These are phyloP conservation scores for Mycena epipterygia DNA, from an alignment of 768 basidiomycete species.

Conservation along the genomic window DNA sequence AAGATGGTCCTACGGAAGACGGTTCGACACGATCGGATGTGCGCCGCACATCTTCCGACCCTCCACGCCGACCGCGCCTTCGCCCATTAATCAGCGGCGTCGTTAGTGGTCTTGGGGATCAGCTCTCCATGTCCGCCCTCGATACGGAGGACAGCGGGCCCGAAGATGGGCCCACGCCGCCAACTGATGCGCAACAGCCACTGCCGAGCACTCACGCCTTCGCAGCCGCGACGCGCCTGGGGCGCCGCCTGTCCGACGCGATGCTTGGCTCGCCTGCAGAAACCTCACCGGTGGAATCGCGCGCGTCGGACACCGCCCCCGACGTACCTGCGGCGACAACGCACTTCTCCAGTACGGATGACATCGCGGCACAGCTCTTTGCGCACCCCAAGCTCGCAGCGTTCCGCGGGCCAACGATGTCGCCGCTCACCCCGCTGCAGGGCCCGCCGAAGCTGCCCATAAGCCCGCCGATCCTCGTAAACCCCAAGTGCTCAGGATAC, in stretches of 20 bases:
- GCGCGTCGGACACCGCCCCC: constrained; percentile 24
- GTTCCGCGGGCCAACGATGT: constrained; percentile 44
- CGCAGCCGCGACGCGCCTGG: constrained; percentile 52
- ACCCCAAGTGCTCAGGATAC: constrained; percentile 94
- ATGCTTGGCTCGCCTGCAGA: constrained; percentile 47
- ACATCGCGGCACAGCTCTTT: constrained; percentile 57
- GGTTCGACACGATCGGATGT: background rate
- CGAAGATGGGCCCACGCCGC: constrained; percentile 43
- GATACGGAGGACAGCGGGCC: constrained; percentile 60
- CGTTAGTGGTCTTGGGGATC: constrained; percentile 36
- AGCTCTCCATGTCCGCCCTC: constrained; percentile 66
- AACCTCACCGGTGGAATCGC: constrained; percentile 27
- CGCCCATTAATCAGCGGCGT: constrained; percentile 38
- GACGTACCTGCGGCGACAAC: constrained; percentile 38
- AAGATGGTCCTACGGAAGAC: constrained; percentile 29
- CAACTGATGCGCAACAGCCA: constrained; percentile 23
- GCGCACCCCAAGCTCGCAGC: constrained; percentile 60
- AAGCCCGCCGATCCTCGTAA: constrained; percentile 78
- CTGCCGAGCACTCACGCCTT: constrained; percentile 36
- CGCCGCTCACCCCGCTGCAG: constrained; percentile 39
- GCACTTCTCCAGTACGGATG: constrained; percentile 52
- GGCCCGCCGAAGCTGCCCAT: constrained; percentile 46
- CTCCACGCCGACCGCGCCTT: constrained; percentile 33
- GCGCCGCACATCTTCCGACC: constrained; percentile 24
- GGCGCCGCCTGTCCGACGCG: constrained; percentile 59